Evolutionary conservation across 352 stramenopile species (phyloP).

Genomic region (Globisporangium paddicum): DNA sequence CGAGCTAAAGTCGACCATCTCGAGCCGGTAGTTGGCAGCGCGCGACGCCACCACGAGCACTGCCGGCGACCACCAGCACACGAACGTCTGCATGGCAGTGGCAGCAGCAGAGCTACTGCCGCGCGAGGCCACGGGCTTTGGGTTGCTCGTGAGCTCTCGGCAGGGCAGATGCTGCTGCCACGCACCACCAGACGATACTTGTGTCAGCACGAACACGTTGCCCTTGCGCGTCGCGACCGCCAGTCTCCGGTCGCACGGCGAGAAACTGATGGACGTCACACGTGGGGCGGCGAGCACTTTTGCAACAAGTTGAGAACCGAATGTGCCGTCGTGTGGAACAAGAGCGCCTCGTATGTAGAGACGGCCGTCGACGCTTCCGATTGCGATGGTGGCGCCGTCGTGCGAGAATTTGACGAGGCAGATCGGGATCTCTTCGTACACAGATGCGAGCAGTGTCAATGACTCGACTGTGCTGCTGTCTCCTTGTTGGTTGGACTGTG

Average conservation of each 20-base stretch:
- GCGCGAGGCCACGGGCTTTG: constrained; percentile 19
- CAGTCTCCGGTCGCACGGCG: constrained; percentile 20
- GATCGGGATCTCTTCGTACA: constrained; percentile 27
- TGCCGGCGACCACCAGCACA: constrained; percentile 28
- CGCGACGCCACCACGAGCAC: constrained; percentile 47
- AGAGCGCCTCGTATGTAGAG: constrained; percentile 37
- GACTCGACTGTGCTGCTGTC: neutral
- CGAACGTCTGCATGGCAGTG: constrained; percentile 38
- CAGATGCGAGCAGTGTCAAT: constrained; percentile 10
- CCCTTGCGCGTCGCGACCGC: constrained; percentile 54
- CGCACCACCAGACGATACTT: neutral
- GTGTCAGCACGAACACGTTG: constrained; percentile 51
- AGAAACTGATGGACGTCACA: constrained; percentile 52
- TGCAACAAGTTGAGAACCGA: constrained; percentile 23
- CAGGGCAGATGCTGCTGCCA: constrained; percentile 28
- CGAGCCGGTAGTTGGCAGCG: constrained; percentile 24
- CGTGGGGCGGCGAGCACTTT: constrained; percentile 45
- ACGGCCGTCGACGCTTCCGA: constrained; percentile 52
- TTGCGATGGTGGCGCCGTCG: constrained; percentile 21
- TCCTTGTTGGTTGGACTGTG: neutral
- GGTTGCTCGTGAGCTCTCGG: constrained; percentile 32
- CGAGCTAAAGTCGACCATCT: constrained; percentile 44
- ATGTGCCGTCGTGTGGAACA: constrained; percentile 2
- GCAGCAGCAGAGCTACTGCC: constrained; percentile 13
- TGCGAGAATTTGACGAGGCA: constrained; percentile 35